Evolutionary conservation across 306 rosid genomes (phyloP), one percentile per base, ranked within the genome.

Genomic region (Fragaria ananassa): DNA sequence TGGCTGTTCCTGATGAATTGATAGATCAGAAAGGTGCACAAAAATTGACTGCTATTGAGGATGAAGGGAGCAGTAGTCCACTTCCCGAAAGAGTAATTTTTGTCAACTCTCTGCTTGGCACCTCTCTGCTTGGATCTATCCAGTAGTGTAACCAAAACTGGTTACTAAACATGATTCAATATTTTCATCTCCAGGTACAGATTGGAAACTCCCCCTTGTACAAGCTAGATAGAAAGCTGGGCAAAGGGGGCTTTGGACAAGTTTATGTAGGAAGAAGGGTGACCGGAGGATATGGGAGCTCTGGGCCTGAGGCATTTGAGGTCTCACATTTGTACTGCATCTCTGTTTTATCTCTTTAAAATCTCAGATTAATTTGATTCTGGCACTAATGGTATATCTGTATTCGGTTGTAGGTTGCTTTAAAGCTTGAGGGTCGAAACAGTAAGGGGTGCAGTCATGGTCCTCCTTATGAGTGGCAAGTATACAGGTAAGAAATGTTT

Each of bases 401-500:
- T 63, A 47, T 51, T 54, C 15, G 56, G 37, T 77, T 58, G 75
- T 82, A 82, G 85, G 85, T 82, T 72, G 85, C 85, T 65, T 68
- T 82, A 74, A 82, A 82, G 85, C 76, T 82, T 25, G 85, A 82
- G 79, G 74, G 76, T 68, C 66, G 61, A 60, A 82, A 82, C 45
- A 77, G 85, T 68, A 82, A 82, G 73, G 85, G 85, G 57, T 77
- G 81, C 71, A 77, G 79, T 68, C 78, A 82, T 4, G 81, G 85
- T 29, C 81, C 85, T 56, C 81, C 85, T 37, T 82, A 66, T 72
- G 85, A 82, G 81, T 82, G 85, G 85, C 85, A 82, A 77, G 85
- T 82, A 29, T 82, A 82, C 56, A 77, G 85, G 82, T 82, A 82
- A 72, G 71, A 13, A 71, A 17, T 18, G 10, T 34, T 75, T 10